Evolutionary conservation across 371 early-diverging fungal species (phyloP), one percentile per base, ranked within the genome.

Genomic region (Mortierella sp.): DNA sequence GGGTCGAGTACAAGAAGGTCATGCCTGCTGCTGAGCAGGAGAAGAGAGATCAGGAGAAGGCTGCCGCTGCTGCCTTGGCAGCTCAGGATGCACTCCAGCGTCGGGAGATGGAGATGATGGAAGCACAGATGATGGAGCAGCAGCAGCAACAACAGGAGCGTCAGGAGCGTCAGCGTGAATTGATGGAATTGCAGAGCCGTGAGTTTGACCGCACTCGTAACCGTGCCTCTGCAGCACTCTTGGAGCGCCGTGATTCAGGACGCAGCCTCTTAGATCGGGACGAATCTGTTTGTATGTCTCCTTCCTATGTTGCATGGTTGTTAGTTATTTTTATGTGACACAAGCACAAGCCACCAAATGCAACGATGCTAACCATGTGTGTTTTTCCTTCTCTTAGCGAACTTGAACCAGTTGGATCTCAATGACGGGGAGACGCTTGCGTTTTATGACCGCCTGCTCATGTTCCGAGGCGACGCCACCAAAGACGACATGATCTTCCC

Each of bases 1-100:
- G 93, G 80, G 95, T 95, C 34, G 96, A 96, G 83, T 95, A 94
- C 89, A 96, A 96, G 80, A 94, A 94, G 76, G 90, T 91, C 73
- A 88, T 92, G 81, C 91, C 91, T 16, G 90, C 91, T 7, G 91
- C 88, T 45, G 89, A 89, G 74, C 88, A 87, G 72, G 88, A 89
- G 72, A 89, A 88, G 55, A 88, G 80, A 72, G 89, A 79, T 85
- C 90, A 87, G 88, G 89, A 89, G 50, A 89, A 88, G 52, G 78
- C 81, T 2, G 63, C 63, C 34, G 63, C 63, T 21, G 89, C 88
- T 48, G 83, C 84, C 70, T 48, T 73, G 57, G 83, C 84, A 10
- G 81, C 85, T 4, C 63, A 63, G 63, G 85, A 85, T 38, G 78
- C 77, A 1, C 80, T 80, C 44, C 82, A 81, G 28, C 81, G 81